Base-by-base conservation (phyloP, 768 basidiomycete genomes). In the Mycena alexandri region DNA sequence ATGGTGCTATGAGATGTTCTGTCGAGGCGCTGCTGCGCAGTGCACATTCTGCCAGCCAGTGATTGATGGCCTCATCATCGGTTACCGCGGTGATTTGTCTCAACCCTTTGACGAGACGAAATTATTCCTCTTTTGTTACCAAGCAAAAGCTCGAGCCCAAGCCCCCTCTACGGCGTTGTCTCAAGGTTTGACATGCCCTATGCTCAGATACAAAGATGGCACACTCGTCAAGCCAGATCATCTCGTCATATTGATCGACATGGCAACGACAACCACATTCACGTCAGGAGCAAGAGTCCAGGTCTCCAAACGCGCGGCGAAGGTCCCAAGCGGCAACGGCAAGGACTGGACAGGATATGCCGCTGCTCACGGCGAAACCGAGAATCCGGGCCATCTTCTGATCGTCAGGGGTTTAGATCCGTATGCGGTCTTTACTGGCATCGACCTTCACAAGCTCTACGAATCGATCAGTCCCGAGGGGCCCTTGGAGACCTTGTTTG, bases 1-100 rank as follows among this genome's bases (percentile, higher is more conserved):
- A 4, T 61, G 59, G 59, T 61, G 59, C n/a, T 50, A 51, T 17
- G 59, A 61, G 0, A 61, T 61, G 48, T 38, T 61, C 2, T 61
- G 59, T n/a, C 59, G 59, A 1, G 59, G 59, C 11, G 47, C 59
- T 7, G 59, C 59, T 3, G 59, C 48, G 3, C 59, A 61, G 34
- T 61, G 59, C 41, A 51, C 36, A 6, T 61, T 61, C 17, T 10
- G 13, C 4, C 59, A 61, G 38, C 59, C 59, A 5, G 38, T 61
- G 16, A 61, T 61, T 48, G 48, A 61, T 29, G 59, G 59, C 22
- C 17, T 61, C 34, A 51, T 61, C 11, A 8, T 61, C 12, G 59
- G 59, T 1, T 61, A 61, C 21, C 21, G 22, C 5, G 59, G 59
- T 11, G 48, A 50, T 8, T 21, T 61, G 13, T 3, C 5, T 6